These are phyloP conservation scores for Staphylotrichum tortipilum DNA, from an alignment of 495 filamentous ascomycete genomes.

Conservation along the genomic window DNA sequence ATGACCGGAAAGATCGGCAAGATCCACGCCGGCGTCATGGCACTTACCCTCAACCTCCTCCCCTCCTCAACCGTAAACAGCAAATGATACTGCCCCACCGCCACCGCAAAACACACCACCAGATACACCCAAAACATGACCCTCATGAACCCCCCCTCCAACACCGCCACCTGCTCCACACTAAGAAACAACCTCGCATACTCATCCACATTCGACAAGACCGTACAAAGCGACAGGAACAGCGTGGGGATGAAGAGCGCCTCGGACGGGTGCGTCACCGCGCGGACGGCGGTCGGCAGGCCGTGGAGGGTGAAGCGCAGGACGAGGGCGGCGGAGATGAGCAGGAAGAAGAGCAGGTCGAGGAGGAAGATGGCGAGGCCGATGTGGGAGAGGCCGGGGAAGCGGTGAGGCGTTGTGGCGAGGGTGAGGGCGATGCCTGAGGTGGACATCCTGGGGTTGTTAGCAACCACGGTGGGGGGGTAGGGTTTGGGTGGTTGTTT, in stretches of 20 bases:
- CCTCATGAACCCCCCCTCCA: conserved; percentile 32
- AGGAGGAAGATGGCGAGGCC: conserved; percentile 54
- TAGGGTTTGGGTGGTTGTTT: too few species aligned
- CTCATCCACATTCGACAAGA: conserved; percentile 49
- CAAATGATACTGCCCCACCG: conserved; percentile 43
- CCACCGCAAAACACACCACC: conserved; percentile 31
- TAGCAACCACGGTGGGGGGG: not conserved
- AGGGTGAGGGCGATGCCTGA: conserved; percentile 57
- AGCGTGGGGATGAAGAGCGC: conserved; percentile 62
- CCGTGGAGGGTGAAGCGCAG: conserved; percentile 50
- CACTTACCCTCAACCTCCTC: conserved; percentile 26
- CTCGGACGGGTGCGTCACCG: conserved; percentile 54
- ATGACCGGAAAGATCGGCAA: conserved; percentile 50
- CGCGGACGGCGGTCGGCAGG: conserved; percentile 42
- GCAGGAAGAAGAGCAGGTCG: conserved; percentile 51
- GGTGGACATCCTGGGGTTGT: conserved; percentile 45
- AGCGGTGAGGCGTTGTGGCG: conserved; percentile 47
- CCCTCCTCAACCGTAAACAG: conserved; percentile 40
- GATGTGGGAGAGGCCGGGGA: conserved; percentile 49
- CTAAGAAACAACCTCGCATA: conserved; percentile 46
- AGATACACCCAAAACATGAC: conserved; percentile 48
- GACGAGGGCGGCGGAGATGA: conserved; percentile 43
- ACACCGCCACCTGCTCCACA: conserved; percentile 24
- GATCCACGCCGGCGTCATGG: conserved; percentile 48
- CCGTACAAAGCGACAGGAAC: conserved; percentile 54